These are phyloP conservation scores for Phaseolus lunatus DNA, from an alignment of 306 rosid genomes.

Conservation along the genomic window DNA sequence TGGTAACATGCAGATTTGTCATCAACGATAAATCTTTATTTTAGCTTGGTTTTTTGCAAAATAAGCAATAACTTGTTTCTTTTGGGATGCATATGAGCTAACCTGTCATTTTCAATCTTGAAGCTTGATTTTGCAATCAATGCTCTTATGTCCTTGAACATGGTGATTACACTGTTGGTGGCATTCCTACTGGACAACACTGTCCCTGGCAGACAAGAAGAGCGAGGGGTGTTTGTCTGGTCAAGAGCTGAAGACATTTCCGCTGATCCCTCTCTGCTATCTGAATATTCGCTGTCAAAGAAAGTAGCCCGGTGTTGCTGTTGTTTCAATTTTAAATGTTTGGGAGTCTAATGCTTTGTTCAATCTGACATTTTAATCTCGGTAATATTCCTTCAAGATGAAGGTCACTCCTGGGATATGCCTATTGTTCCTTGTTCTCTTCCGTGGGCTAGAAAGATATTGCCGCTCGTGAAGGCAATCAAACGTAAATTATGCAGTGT, in stretches of 20 bases:
- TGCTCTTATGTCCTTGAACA: conserved; percentile 86
- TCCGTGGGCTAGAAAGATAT: conserved; percentile 14
- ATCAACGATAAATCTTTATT: background rate
- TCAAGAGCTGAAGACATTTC: conserved; percentile 64
- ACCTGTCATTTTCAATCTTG: conserved; percentile 40
- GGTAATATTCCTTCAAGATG: conserved; percentile 9
- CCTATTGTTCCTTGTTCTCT: conserved; percentile 36
- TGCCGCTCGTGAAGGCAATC: conserved; percentile 25
- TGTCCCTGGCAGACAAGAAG: conserved; percentile 81
- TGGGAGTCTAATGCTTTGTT: conserved; percentile 52
- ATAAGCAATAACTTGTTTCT: background rate
- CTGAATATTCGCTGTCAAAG: conserved; percentile 76
- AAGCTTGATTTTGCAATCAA: conserved; percentile 88
- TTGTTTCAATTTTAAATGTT: conserved; percentile 62
- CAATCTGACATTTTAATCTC: conserved; percentile 3
- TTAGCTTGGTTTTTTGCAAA: conserved; percentile 9
- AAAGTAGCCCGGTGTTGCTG: conserved; percentile 55
- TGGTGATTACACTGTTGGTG: conserved; percentile 86
- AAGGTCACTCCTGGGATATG: conserved; percentile 33
- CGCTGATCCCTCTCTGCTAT: conserved; percentile 62
- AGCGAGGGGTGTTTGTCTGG: conserved; percentile 87
- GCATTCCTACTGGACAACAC: conserved; percentile 86
- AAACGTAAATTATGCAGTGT: conserved; percentile 33
- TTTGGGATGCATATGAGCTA: conserved; percentile 36
- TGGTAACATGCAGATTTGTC: background rate